Evolutionary conservation across 192 early-diverging fungal species (phyloP), one percentile per base, ranked within the genome.

Genomic region (Podochytrium sp.): DNA sequence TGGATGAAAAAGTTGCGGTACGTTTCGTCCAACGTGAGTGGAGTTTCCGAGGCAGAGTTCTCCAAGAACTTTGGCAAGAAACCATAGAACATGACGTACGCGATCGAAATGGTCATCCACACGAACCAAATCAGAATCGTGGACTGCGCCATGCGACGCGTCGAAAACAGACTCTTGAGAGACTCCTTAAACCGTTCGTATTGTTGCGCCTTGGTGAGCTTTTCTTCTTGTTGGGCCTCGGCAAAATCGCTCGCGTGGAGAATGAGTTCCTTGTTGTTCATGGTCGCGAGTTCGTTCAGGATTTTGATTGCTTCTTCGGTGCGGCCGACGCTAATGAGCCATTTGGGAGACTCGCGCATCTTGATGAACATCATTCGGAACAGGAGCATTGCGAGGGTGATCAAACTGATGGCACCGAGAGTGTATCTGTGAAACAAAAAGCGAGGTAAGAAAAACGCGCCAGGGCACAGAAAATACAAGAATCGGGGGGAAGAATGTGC

Each of bases 61-160:
- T 27, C 25, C 14, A 95, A 81, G 34, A 91, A 90, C 71, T 93
- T 91, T 41, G 94, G 92, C 25, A 94, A 71, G 69, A 94, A 94
- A 2, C 90, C 91, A 76, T 94, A 94, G 74, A 95, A 94, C 84
- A 93, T 93, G 16, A 89, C 92, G 73, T 89, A 95, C 0, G 90
- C 93, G 75, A 94, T 79, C 0, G 91, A 81, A 5, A 91, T 88
- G 16, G 92, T 71, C 1, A 87, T 83, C 94, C 94, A 95, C 39
- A 94, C 92, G 16, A 76, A 40, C 87, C 90, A 93, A 33, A 95
- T 83, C 62, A 94, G 71, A 0, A 89, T 42, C 0, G 92, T 92
- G 1, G 91, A 92, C 32, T 23, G 42, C 2, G 12, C 27, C 25
- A 16, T 41, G 6, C 5, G 6, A 23, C 40, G n/a, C 5, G 52